Evolutionary conservation across 345 rosid species (phyloP).

Genomic region (Zanthoxylum bungeanum): DNA sequence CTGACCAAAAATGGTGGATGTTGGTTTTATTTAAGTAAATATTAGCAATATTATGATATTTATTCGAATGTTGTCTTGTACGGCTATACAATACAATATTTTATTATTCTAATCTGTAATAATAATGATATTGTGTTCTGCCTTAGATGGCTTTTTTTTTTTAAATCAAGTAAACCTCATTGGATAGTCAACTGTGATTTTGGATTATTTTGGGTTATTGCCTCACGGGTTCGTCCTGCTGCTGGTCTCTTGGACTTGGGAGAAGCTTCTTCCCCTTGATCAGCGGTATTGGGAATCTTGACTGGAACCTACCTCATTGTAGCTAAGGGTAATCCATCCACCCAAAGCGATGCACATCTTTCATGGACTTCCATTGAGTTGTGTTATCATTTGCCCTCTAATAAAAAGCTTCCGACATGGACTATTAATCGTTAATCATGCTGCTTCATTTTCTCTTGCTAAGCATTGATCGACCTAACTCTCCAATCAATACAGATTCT

Average conservation of each 20-base stretch:
- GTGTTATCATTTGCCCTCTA: background rate
- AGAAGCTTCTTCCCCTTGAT: background rate
- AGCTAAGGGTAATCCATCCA: slow-evolving; percentile 1
- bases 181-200: slow-evolving; percentile 24
- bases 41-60: slow-evolving; percentile 7
- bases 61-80: slow-evolving; percentile 15
- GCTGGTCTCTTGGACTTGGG: background rate
- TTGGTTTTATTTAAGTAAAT: slow-evolving; percentile 29
- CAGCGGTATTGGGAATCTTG: background rate
- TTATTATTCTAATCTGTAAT: slow-evolving; percentile 9
- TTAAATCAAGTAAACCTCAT: slow-evolving; percentile 10
- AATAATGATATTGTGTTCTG: slow-evolving; percentile 13
- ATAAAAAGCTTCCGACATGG: background rate
- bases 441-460: slow-evolving; percentile 1
- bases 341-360: background rate
- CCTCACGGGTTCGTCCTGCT: slow-evolving; percentile 4
- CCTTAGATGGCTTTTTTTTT: slow-evolving; percentile 21
- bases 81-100: background rate
- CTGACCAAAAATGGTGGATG: slow-evolving; percentile 41
- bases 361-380: background rate
- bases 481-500: background rate
- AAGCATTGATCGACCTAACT: background rate
- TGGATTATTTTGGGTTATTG: background rate
- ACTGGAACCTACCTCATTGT: background rate
- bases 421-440: background rate